Evolutionary conservation across 352 stramenopile species (phyloP).

Genomic region (Globisporangium polare): DNA sequence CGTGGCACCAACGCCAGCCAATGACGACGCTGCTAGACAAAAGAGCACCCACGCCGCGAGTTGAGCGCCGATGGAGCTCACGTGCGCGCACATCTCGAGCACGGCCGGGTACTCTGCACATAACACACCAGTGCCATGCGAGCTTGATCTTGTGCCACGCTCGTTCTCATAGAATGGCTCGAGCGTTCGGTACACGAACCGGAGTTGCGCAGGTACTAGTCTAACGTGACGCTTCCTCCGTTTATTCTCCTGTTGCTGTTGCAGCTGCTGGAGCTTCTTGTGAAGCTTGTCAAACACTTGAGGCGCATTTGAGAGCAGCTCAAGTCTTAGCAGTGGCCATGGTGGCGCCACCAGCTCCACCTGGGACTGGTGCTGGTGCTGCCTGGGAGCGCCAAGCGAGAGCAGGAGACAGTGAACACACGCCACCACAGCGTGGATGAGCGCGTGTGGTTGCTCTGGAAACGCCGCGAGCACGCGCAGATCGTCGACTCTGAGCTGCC

Average conservation of each 20-base stretch:
- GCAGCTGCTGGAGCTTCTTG: conserved; percentile 36
- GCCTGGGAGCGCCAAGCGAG: conserved; percentile 24
- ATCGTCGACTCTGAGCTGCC: conserved; percentile 35
- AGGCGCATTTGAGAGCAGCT: conserved; percentile 31
- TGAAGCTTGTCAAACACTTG: conserved; percentile 34
- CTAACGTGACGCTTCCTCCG: conserved; percentile 2
- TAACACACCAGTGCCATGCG: neutral
- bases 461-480: conserved; percentile 39
- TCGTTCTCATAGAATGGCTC: conserved; percentile 14
- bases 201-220: conserved; percentile 29
- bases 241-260: conserved; percentile 8
- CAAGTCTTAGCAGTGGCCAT: conserved; percentile 53
- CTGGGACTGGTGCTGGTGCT: conserved; percentile 11
- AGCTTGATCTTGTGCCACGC: neutral
- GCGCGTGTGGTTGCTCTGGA: conserved; percentile 32
- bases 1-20: neutral
- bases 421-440: conserved; percentile 34
- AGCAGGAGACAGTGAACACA: conserved; percentile 41
- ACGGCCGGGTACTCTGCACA: neutral
- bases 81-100: conserved; percentile 17
- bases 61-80: conserved; percentile 47
- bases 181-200: conserved; percentile 32
- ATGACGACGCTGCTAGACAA: conserved; percentile 16
- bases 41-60: conserved; percentile 40
- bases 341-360: conserved; percentile 17